phyloP scores from a whole-genome alignment of 495 filamentous ascomycete genomes.

The Xylaria bambusicola region DNA sequence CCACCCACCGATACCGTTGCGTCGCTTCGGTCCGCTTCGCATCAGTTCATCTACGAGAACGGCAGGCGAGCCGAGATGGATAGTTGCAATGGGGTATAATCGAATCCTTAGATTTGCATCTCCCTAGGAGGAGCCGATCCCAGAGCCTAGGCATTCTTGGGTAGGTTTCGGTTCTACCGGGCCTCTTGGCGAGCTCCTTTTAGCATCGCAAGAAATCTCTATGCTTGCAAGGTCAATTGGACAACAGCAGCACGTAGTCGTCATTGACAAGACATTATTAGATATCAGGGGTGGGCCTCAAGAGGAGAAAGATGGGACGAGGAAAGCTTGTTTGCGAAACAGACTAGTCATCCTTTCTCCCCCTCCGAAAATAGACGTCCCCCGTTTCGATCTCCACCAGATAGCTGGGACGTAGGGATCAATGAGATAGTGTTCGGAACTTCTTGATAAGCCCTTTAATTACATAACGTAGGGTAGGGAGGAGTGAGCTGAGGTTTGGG shows the following conservation, averaged over 20 bases:
- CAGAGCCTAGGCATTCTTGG: background rate
- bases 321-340: slow-evolving; percentile 2
- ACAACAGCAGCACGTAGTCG: background rate
- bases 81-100: background rate
- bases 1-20: background rate
- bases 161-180: background rate
- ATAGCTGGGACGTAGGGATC: background rate
- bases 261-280: background rate
- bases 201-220: background rate
- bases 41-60: background rate
- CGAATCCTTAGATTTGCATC: background rate
- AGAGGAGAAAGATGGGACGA: background rate
- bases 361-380: slow-evolving; percentile 1
- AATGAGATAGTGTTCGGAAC: too few relatives aligned
- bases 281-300: background rate
- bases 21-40: background rate
- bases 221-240: background rate
- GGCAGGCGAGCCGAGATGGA: background rate
- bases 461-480: background rate
- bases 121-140: background rate
- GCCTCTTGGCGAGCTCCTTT: background rate
- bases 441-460: too few relatives aligned
- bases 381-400: background rate
- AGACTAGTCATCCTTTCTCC: background rate
- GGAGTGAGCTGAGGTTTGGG: slow-evolving; percentile 1